phyloP scores from a whole-genome alignment of 2,329 filamentous ascomycete species.

The Ophiostoma triangulosporum region DNA sequence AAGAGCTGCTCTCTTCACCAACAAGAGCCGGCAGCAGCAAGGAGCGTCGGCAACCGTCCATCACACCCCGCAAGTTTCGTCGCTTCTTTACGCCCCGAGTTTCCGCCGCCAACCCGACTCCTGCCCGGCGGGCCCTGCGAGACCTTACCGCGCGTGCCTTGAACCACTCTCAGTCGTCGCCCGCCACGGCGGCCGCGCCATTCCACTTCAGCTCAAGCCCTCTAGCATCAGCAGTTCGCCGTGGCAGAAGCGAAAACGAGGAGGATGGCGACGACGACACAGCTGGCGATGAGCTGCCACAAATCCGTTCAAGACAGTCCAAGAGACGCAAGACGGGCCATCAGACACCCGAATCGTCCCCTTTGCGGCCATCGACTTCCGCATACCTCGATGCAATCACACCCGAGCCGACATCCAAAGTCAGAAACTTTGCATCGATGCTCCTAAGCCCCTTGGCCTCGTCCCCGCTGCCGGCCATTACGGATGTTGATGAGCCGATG shows the following conservation, averaged over 20 bases:
- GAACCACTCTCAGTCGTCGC: constrained; percentile 27
- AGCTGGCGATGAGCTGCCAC: constrained; percentile 3
- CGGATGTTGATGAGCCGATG: constrained; percentile 18
- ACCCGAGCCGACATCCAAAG: constrained; percentile 6
- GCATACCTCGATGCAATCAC: constrained; percentile 5
- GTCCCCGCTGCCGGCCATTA: constrained; percentile 17
- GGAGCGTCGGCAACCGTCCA: constrained; percentile 35
- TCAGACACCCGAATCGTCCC: constrained; percentile 26
- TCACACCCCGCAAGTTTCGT: constrained; percentile 40
- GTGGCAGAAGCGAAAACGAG: constrained; percentile 2
- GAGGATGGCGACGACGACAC: constrained; percentile 19
- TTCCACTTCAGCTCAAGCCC: constrained; percentile 19
- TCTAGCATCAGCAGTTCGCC: constrained; percentile 17
- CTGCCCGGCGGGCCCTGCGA: constrained; percentile 26
- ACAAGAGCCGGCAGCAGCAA: constrained; percentile 21
- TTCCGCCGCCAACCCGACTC: constrained; percentile 22
- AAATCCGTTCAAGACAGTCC: constrained; percentile 11
- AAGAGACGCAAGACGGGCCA: constrained; percentile 27
- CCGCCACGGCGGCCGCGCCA: background rate
- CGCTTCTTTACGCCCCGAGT: constrained; percentile 39
- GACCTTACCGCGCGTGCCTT: constrained; percentile 28
- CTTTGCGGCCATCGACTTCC: constrained; percentile 18
- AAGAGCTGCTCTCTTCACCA: constrained; percentile 16
- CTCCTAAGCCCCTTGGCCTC: constrained; percentile 28
- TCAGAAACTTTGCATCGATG: constrained; percentile 5